A percentile compares a stretch with the other conserved stretches of the same genome.
These are phyloP conservation scores for Caryopteris hybrid DNA, from an alignment of 305 asterid species.

Conservation along the genomic window DNA sequence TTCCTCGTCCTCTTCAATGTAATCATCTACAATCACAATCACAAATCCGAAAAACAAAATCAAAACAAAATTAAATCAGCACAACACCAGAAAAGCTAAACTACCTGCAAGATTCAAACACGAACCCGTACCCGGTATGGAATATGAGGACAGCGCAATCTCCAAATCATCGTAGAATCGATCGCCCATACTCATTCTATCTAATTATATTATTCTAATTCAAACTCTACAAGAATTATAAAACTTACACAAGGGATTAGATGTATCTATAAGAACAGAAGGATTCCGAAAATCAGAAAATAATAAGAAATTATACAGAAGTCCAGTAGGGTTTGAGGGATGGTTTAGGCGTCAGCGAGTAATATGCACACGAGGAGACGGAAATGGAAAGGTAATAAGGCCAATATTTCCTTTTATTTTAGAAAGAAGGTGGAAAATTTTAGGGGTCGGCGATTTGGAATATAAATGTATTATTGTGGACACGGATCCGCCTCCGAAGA, in stretches of 20 bases:
- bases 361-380: neutral
- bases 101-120: neutral
- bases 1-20: conserved; percentile 46
- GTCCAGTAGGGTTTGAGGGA: conserved; percentile 34
- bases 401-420: neutral
- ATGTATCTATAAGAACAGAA: neutral
- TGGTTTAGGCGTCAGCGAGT: conserved; percentile 10
- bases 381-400: neutral
- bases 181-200: conserved; percentile 34
- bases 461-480: neutral
- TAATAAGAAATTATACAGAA: neutral
- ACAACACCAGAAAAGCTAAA: neutral
- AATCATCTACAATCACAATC: conserved; percentile 37
- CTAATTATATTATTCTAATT: neutral
- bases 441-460: neutral
- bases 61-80: neutral
- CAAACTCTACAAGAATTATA: conserved; percentile 5
- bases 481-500: conserved; percentile 21
- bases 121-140: conserved; percentile 33
- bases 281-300: too few species aligned
- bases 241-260: neutral
- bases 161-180: conserved; percentile 46
- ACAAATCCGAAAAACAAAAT: neutral
- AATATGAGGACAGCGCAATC: conserved; percentile 32
- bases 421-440: neutral